Base-by-base conservation (phyloP, 73 alveolate genomes). In the Paramecium primaurelia region DNA sequence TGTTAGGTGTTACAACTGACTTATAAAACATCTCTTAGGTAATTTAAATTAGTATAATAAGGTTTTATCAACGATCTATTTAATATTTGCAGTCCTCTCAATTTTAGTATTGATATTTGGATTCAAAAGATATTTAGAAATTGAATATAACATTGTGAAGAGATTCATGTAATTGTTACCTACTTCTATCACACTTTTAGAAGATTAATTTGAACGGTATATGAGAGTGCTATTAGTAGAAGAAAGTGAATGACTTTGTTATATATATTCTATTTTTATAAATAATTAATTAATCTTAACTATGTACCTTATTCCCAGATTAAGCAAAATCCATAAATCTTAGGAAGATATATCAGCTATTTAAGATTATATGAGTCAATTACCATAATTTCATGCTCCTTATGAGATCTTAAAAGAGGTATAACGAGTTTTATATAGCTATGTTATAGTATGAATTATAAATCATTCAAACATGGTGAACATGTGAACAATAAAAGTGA, bases 261-360 rank as follows among this genome's bases (percentile, higher is more conserved):
- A n/a, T 5, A 54, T 54, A 54, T 18, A 54, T 54, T 18, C 69
- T 54, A 54, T 54, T 54, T 54, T 54, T 54, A 54, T 54, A 18
- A 54, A 54, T 54, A 54, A 49, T 54, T 54, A 54, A 54, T 54
- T 54, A n/a, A 64, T 64, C 30, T 64, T 64, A 32, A 34, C 84
- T 9, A 64, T 64, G 84, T 64, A 64, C 47, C 47, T 64, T 12
- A 80, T 80, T 8, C 51, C 71, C 14, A 80, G 38, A 80, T 47
- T 80, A 80, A 44, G 37, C 77, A 80, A 80, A 80, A 22, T 4
- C 4, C 12, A 42, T 8, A 80, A 80, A 80, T 80, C 91, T 10
- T 49, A 42, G 8, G 91, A 80, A 44, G 91, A 80, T 47, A 80
- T 80, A 8, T 47, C 91, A 80, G 51, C 75, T 22, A 80, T 80